Percentiles rank a stretch among this genome's conserved stretches.
Evolutionary conservation across 73 alveolate genomes (phyloP).

Genomic region (Durusdinium trenchii): DNA sequence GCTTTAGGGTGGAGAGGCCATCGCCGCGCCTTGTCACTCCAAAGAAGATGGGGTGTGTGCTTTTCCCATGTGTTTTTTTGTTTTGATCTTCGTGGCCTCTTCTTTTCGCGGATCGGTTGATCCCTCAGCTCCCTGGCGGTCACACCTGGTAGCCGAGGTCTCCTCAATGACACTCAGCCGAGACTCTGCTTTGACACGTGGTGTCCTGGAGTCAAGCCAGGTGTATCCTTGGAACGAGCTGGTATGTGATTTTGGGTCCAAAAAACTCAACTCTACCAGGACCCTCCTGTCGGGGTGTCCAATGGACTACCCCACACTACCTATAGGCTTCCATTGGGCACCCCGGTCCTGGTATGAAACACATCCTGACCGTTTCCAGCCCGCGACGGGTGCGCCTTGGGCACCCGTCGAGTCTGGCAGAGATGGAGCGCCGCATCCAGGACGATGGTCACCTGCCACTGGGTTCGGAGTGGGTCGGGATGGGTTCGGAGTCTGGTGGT

Average conservation of each 20-base stretch:
- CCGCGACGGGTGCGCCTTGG: not conserved
- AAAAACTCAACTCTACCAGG: too few relatives aligned
- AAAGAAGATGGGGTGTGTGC: not conserved
- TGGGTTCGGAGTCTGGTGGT: too few relatives aligned
- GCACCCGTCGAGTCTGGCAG: not conserved
- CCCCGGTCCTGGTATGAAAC: not conserved
- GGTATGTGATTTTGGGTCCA: not conserved
- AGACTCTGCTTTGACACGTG: not conserved
- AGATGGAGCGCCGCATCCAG: constrained; percentile 6
- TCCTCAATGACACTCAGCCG: too few relatives aligned
- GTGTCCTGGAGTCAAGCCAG: not conserved
- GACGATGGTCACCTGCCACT: constrained; percentile 36
- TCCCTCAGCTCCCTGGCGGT: too few relatives aligned
- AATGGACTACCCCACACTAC: too few relatives aligned
- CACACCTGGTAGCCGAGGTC: too few relatives aligned
- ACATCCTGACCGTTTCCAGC: not conserved
- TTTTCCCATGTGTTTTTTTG: too few relatives aligned
- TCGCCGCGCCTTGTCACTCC: not conserved
- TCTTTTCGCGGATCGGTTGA: too few relatives aligned
- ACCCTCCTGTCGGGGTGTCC: too few relatives aligned
- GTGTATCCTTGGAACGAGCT: not conserved
- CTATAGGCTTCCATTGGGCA: not conserved
- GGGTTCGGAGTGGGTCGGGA: too few relatives aligned
- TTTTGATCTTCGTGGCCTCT: too few relatives aligned
- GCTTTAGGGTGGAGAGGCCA: not conserved